A percentile compares a stretch with the other conserved stretches of the same genome.
These are phyloP conservation scores for Melaleuca quinquenervia DNA, from an alignment of 345 rosid species.

Conservation along the genomic window DNA sequence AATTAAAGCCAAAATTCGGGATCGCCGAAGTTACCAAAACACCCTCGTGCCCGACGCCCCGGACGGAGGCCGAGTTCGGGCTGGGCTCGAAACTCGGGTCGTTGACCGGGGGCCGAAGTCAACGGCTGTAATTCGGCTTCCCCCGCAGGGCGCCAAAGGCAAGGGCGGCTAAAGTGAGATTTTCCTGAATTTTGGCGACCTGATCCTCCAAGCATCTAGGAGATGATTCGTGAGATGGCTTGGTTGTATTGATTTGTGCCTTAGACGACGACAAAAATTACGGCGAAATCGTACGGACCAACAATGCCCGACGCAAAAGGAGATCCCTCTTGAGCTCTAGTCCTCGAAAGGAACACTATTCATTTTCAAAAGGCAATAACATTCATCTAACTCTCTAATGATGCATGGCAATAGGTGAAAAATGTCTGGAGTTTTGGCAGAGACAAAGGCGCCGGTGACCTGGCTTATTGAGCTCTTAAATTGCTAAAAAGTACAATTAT, in stretches of 20 bases:
- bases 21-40: background rate
- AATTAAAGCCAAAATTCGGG: background rate
- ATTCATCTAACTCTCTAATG: no score
- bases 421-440: background rate
- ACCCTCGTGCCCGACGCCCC: background rate
- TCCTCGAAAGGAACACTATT: background rate
- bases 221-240: background rate
- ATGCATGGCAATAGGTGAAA: background rate
- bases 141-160: no score
- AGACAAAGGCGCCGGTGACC: background rate
- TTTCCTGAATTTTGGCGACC: background rate
- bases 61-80: no score
- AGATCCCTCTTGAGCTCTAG: accelerated
- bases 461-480: background rate
- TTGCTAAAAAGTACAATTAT: background rate
- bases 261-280: background rate
- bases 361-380: no score
- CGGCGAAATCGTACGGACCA: background rate
- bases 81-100: background rate
- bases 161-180: background rate
- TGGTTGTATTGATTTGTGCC: no score
- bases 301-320: background rate
- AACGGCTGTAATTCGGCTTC: background rate
- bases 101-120: background rate
- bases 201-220: no score